Evolutionary conservation across 176 grass and related monocot genomes (phyloP).

Genomic region (Juncus inflexus): DNA sequence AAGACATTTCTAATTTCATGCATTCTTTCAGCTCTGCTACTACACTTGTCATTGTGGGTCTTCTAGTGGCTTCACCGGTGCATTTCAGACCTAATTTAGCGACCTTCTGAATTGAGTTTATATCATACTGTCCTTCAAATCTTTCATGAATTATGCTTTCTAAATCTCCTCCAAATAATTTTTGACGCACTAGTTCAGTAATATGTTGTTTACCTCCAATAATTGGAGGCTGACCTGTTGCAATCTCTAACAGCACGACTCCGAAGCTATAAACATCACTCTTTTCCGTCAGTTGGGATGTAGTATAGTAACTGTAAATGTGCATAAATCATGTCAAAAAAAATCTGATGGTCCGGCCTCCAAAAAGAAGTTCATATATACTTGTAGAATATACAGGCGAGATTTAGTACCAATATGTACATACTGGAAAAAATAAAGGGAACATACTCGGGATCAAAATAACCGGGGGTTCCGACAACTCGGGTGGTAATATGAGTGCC

Average conservation of each 20-base stretch:
- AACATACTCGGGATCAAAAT: slow-evolving; percentile 36
- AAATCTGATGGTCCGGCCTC: background rate
- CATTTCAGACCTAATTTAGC: slow-evolving; percentile 23
- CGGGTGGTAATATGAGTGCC: background rate
- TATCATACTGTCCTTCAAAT: slow-evolving; percentile 29
- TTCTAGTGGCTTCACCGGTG: slow-evolving; percentile 12
- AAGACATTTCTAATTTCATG: slow-evolving; percentile 22
- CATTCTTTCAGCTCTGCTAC: slow-evolving; percentile 46
- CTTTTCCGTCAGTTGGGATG: slow-evolving; percentile 37
- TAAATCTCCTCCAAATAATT: slow-evolving; percentile 32
- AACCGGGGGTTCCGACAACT: background rate
- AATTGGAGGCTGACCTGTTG: slow-evolving; percentile 32
- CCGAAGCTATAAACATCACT: slow-evolving; percentile 51
- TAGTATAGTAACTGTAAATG: slow-evolving; percentile 27
- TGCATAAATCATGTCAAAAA: background rate
- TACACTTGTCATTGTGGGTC: slow-evolving; percentile 38
- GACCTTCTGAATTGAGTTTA: slow-evolving; percentile 47
- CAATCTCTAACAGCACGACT: slow-evolving; percentile 37
- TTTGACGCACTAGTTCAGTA: slow-evolving; percentile 27
- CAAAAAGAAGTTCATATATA: too few species aligned
- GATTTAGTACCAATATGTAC: background rate
- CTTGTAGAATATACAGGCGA: slow-evolving; percentile 24
- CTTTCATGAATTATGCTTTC: slow-evolving; percentile 29
- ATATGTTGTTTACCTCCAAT: slow-evolving; percentile 18
- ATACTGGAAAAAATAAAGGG: too few species aligned